Evolutionary conservation across 2,329 filamentous ascomycete genomes (phyloP), one percentile per base, ranked within the genome.

Genomic region (Curvularia spicifera): DNA sequence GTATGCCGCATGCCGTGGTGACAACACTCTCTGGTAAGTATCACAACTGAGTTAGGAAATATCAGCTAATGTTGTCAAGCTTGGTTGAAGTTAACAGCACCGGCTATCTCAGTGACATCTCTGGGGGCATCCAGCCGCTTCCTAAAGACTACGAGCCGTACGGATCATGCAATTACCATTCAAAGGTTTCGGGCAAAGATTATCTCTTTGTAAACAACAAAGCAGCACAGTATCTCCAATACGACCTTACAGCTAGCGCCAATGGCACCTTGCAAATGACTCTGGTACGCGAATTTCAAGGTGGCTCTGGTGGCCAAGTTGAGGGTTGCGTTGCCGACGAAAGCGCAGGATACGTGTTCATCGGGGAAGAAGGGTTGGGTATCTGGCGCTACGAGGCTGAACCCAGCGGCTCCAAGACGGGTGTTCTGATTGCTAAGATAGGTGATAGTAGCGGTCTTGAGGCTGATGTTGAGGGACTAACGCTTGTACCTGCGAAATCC

Each of bases 171-270:
- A 78, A 78, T 26, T 85, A 84, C 68, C 79, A 71, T 13, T 85
- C 83, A 1, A 75, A 68, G 5, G 79, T 69, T 31, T 80, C 78
- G 0, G 78, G 77, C 24, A 83, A 81, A 62, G 80, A 84, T 39
- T 84, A 84, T 55, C 78, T 85, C 22, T 85, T 85, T 51, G 82
- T 84, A 59, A 85, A 85, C 62, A 79, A 81, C 50, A 85, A 85
- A 61, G 78, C 81, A 0, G 80, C 82, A 0, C 73, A 80, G n/a
- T 85, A 84, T 60, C 78, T 85, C 0, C 83, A 85, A 64, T 85
- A 82, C 57, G 81, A 84, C 56, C 71, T 85, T 1, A 65, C 56
- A 0, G 78, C 78, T 0, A 74, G 75, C 4, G 31, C 71, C 3
- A 71, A 81, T 29, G 78, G 78, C 5, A 77, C 77, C 0, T 76